Percentiles rank a stretch among this genome's conserved stretches.
Evolutionary conservation across 768 basidiomycete species (phyloP).

Genomic region (Tricholoma terreum): DNA sequence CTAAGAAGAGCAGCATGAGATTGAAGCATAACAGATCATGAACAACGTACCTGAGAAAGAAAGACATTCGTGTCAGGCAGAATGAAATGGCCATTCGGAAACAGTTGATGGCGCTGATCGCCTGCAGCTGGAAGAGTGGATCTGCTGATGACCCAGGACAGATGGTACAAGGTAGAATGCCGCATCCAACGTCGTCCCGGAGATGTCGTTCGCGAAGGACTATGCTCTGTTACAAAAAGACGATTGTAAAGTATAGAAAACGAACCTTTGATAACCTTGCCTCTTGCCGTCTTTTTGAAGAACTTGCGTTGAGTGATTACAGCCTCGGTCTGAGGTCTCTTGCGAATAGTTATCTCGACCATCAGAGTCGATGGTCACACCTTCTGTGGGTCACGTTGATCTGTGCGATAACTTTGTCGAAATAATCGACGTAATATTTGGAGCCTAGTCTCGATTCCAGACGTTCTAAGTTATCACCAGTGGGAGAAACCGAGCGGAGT

Average conservation of each 20-base stretch:
- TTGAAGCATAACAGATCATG: background rate
- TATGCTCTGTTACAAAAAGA: constrained; percentile 23
- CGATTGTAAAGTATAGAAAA: background rate
- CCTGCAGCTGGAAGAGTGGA: constrained; percentile 60
- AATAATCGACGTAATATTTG: no score
- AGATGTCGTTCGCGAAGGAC: constrained; percentile 94
- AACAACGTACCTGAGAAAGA: constrained; percentile 67
- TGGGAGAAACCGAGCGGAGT: no score
- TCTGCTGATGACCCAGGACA: constrained; percentile 47
- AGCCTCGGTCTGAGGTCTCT: constrained; percentile 68
- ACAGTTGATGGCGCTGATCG: constrained; percentile 51
- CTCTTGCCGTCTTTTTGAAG: constrained; percentile 92
- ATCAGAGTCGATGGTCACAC: background rate
- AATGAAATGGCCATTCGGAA: constrained; percentile 71
- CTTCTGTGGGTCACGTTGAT: no score
- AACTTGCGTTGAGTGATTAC: constrained; percentile 84
- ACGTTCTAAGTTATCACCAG: no score
- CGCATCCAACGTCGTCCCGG: constrained; percentile 87
- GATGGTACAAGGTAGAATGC: constrained; percentile 64
- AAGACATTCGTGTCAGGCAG: constrained; percentile 96
- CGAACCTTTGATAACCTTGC: constrained; percentile 91
- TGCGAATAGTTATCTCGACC: constrained; percentile 62
- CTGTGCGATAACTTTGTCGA: no score
- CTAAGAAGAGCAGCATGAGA: constrained; percentile 35
- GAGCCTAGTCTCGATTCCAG: no score